Evolutionary conservation across 2,329 filamentous ascomycete genomes (phyloP).

Genomic region (Pseudopithomyces chartarum): DNA sequence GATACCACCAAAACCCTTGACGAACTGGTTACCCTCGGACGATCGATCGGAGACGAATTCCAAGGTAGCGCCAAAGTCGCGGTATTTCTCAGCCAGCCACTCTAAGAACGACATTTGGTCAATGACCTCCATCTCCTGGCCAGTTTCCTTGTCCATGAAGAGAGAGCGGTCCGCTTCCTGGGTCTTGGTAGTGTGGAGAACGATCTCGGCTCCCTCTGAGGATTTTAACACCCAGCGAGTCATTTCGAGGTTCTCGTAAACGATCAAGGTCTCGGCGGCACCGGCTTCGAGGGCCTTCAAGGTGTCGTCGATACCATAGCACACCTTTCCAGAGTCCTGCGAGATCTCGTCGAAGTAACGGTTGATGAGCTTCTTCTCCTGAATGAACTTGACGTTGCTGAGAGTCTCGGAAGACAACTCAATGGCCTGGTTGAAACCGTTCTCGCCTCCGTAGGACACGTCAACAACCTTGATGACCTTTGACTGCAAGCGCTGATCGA

Average conservation of each 20-base stretch:
- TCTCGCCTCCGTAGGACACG: constrained; percentile 98
- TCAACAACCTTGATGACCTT: constrained; percentile 99
- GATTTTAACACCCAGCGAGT: constrained; percentile 90
- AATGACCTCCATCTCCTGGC: constrained; percentile 95
- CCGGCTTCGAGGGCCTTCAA: constrained; percentile 95
- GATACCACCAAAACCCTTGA: constrained; percentile 99
- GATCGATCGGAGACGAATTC: constrained; percentile 98
- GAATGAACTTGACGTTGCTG: constrained; percentile 99
- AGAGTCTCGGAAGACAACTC: constrained; percentile 93
- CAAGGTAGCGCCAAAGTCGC: constrained; percentile 92
- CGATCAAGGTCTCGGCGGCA: constrained; percentile 91
- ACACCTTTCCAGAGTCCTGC: constrained; percentile 94
- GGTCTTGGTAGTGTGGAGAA: constrained; percentile 86
- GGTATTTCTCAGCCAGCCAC: constrained; percentile 98
- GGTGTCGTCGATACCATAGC: constrained; percentile 97
- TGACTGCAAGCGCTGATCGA: constrained; percentile 84
- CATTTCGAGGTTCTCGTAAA: constrained; percentile 96
- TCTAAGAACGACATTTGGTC: constrained; percentile 94
- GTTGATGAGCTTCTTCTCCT: constrained; percentile 99
- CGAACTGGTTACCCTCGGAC: constrained; percentile 98
- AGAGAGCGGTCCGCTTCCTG: constrained; percentile 79
- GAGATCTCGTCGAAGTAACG: constrained; percentile 99
- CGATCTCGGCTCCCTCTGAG: constrained; percentile 70
- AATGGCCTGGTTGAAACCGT: constrained; percentile 99
- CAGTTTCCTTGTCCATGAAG: constrained; percentile 95